These are phyloP conservation scores for Aspergillus sclerotialis DNA, from an alignment of 2,329 filamentous ascomycete species.

Conservation along the genomic window DNA sequence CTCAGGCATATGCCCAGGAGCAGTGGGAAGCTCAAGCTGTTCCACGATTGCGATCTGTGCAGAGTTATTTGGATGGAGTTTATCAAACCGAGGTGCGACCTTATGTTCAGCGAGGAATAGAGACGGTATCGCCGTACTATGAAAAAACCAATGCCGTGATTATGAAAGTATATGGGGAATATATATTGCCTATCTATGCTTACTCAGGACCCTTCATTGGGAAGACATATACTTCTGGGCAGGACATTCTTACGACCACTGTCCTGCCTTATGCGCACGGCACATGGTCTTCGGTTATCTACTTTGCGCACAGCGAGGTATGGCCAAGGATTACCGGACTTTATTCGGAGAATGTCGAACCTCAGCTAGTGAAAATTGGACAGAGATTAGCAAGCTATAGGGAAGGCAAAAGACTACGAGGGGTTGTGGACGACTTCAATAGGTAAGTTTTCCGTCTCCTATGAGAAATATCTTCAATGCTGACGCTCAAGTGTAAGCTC, in stretches of 20 bases:
- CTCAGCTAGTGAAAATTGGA: constrained; percentile 85
- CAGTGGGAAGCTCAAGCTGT: constrained; percentile 76
- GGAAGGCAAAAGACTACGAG: constrained; percentile 56
- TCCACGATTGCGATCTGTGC: constrained; percentile 64
- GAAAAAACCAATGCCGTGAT: constrained; percentile 59
- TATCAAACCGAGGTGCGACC: constrained; percentile 69
- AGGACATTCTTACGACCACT: constrained; percentile 60
- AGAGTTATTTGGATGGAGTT: constrained; percentile 52
- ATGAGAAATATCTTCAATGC: no score
- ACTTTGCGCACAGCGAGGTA: constrained; percentile 67
- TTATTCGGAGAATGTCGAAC: constrained; percentile 89
- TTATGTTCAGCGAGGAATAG: constrained; percentile 58
- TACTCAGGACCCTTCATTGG: constrained; percentile 66
- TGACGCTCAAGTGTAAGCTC: constrained; percentile 13
- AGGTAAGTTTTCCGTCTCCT: constrained; percentile 23
- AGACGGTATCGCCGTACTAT: constrained; percentile 64
- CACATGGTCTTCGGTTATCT: constrained; percentile 61
- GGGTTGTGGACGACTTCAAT: constrained; percentile 50
- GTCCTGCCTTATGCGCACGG: constrained; percentile 66
- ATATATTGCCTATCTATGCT: constrained; percentile 68
- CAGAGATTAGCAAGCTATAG: constrained; percentile 67
- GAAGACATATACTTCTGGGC: constrained; percentile 60
- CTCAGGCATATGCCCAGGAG: constrained; percentile 56
- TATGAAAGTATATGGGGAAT: constrained; percentile 30
- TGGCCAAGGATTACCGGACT: constrained; percentile 75